phyloP scores from a whole-genome alignment of 495 filamentous ascomycete genomes.

The Chaetomium fimeti region DNA sequence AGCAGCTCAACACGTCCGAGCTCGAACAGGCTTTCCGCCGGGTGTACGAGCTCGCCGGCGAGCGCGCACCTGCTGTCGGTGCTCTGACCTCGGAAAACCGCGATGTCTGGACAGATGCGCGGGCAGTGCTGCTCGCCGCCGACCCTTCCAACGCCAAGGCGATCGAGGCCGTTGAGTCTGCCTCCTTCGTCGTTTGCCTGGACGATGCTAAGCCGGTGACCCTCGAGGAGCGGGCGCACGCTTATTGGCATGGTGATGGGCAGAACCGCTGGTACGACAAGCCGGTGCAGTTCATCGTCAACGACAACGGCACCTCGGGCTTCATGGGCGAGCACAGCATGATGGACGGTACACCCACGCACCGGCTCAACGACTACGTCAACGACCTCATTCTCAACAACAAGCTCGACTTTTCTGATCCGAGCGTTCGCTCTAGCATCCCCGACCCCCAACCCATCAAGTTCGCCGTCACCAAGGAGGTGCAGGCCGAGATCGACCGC shows the following conservation, averaged over 20 bases:
- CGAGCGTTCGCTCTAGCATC: slow-evolving; percentile 73
- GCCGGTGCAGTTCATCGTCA: slow-evolving; percentile 95
- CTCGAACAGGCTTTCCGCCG: slow-evolving; percentile 82
- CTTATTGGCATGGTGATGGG: slow-evolving; percentile 98
- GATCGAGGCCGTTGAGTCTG: slow-evolving; percentile 80
- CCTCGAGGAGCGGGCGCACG: slow-evolving; percentile 88
- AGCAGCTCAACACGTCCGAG: slow-evolving; percentile 81
- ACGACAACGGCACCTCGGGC: slow-evolving; percentile 95
- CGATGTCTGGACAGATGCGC: slow-evolving; percentile 86
- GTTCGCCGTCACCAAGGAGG: slow-evolving; percentile 71
- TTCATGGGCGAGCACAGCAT: slow-evolving; percentile 99
- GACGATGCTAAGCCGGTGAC: slow-evolving; percentile 92
- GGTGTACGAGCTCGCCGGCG: slow-evolving; percentile 74
- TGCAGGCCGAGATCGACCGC: slow-evolving; percentile 69
- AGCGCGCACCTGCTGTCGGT: slow-evolving; percentile 71
- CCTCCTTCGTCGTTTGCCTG: slow-evolving; percentile 89
- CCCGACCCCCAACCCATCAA: slow-evolving; percentile 73
- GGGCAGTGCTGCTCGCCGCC: slow-evolving; percentile 70
- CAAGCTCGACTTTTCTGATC: slow-evolving; percentile 80
- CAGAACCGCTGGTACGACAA: slow-evolving; percentile 98
- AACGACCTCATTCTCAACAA: slow-evolving; percentile 87
- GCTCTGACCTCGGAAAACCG: slow-evolving; percentile 88
- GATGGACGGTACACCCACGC: slow-evolving; percentile 99
- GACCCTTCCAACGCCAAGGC: slow-evolving; percentile 71
- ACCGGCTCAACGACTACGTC: slow-evolving; percentile 91